A percentile compares a stretch with the other conserved stretches of the same genome.
Evolutionary conservation across 768 basidiomycete genomes (phyloP).

Genomic region (Pleurotus citrinopileatus): DNA sequence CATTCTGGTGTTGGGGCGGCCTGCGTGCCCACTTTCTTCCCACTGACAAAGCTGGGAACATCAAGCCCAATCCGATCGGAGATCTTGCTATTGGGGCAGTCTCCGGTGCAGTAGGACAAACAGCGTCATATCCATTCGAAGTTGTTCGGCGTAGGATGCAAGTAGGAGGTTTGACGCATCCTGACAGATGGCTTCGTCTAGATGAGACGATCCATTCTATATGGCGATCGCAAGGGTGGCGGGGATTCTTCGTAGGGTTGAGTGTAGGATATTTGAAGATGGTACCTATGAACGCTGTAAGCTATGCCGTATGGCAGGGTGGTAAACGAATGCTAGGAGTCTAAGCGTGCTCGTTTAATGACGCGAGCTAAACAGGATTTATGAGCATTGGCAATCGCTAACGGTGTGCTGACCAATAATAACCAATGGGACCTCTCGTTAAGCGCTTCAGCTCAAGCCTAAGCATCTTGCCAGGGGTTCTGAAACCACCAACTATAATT

Average conservation of each 20-base stretch:
- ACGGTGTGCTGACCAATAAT: too few species aligned
- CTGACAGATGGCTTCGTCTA: conserved; percentile 77
- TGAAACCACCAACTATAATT: too few species aligned
- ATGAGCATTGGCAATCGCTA: too few species aligned
- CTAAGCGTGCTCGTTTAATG: conserved; percentile 22
- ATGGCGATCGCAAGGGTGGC: conserved; percentile 68
- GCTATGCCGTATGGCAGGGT: conserved; percentile 88
- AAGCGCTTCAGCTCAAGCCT: not conserved
- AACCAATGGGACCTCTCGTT: not conserved
- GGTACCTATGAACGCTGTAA: conserved; percentile 93
- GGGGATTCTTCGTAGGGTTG: conserved; percentile 90
- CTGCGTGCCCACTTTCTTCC: conserved; percentile 61
- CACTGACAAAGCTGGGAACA: conserved; percentile 24
- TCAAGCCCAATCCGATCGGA: conserved; percentile 42
- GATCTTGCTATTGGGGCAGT: conserved; percentile 85
- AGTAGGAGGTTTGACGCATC: conserved; percentile 81
- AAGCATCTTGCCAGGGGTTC: too few species aligned
- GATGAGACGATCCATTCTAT: conserved; percentile 72
- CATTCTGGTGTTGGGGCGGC: conserved; percentile 90
- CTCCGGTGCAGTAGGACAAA: conserved; percentile 84
- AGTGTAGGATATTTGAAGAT: conserved; percentile 93
- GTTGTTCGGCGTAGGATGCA: conserved; percentile 92
- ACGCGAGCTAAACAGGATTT: too few species aligned
- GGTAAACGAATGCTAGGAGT: conserved; percentile 56
- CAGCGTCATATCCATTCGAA: conserved; percentile 92